These are phyloP conservation scores for Arthrinium puccinioides DNA, from an alignment of 2,329 filamentous ascomycete genomes.

Conservation along the genomic window DNA sequence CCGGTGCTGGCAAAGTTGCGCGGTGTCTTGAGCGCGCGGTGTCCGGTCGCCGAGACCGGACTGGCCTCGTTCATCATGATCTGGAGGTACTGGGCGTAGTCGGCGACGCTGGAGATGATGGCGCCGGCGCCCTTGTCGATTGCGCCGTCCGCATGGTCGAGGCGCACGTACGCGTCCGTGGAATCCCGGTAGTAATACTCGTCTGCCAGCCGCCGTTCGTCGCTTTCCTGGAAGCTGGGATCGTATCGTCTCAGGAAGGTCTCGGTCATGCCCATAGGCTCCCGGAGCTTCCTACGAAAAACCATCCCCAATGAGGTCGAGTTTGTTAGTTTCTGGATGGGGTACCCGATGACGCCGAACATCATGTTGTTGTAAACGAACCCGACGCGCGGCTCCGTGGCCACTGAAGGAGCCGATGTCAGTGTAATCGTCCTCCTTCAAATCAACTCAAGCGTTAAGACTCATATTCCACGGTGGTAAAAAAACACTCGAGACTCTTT, in stretches of 20 bases:
- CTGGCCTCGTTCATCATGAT: slow-evolving; percentile 22
- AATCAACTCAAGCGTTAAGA: too few relatives aligned
- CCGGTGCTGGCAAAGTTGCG: slow-evolving; percentile 9
- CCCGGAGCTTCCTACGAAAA: slow-evolving; percentile 33
- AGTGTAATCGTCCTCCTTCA: too few relatives aligned
- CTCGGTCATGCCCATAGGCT: slow-evolving; percentile 37
- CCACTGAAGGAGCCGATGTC: too few relatives aligned
- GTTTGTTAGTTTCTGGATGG: slow-evolving; percentile 35
- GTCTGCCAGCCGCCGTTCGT: slow-evolving; percentile 25
- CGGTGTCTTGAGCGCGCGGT: slow-evolving; percentile 19
- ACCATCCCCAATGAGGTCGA: slow-evolving; percentile 30
- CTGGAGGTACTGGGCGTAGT: slow-evolving; percentile 29
- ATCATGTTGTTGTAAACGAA: slow-evolving; percentile 44
- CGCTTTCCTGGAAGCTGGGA: slow-evolving; percentile 11
- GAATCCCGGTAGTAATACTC: slow-evolving; percentile 34
- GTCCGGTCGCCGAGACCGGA: slow-evolving; percentile 17
- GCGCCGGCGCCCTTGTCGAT: slow-evolving; percentile 34
- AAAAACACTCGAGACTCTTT: too few relatives aligned
- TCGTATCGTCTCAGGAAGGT: slow-evolving; percentile 26
- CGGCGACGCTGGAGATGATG: slow-evolving; percentile 29
- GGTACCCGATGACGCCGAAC: slow-evolving; percentile 35
- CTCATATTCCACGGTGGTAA: too few relatives aligned
- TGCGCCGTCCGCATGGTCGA: too few relatives aligned
- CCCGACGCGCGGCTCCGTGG: slow-evolving; percentile 24
- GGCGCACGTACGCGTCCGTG: too few relatives aligned